Evolutionary conservation across 2,329 filamentous ascomycete genomes (phyloP).

Genomic region (Purpureocillium lavendulum): DNA sequence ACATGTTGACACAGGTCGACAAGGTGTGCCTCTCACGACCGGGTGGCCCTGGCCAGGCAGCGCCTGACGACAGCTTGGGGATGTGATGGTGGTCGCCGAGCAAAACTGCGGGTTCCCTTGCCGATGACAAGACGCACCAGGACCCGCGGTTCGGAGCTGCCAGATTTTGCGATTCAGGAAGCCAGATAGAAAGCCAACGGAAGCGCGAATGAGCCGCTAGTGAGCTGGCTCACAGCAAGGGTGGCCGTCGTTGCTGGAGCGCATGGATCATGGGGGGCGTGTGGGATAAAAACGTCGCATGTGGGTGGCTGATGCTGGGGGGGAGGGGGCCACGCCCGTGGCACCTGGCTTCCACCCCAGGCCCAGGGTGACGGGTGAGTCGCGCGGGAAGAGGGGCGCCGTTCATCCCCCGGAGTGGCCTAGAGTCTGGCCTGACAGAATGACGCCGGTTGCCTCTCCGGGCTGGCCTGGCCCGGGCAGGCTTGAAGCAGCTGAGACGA

Average conservation of each 20-base stretch:
- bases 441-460: too few species aligned
- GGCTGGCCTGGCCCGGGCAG: too few species aligned
- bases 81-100: too few species aligned
- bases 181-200: conserved; percentile 21
- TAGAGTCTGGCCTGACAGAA: too few species aligned
- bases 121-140: neutral
- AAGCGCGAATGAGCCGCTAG: conserved; percentile 15
- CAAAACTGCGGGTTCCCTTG: too few species aligned
- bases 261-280: neutral
- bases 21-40: too few species aligned
- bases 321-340: neutral
- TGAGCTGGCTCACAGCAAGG: conserved; percentile 1
- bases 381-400: conserved; percentile 1
- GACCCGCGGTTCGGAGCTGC: conserved; percentile 7
- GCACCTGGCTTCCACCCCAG: conserved; percentile 5
- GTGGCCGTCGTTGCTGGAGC: conserved; percentile 1
- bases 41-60: neutral
- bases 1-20: too few species aligned
- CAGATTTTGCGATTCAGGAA: conserved; percentile 14
- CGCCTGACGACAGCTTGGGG: too few species aligned
- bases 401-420: neutral
- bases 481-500: too few species aligned
- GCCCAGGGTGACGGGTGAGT: conserved; percentile 5
- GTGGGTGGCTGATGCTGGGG: neutral
- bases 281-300: neutral